phyloP scores from a whole-genome alignment of 2,329 filamentous ascomycete species.

The Fusarium sp. region DNA sequence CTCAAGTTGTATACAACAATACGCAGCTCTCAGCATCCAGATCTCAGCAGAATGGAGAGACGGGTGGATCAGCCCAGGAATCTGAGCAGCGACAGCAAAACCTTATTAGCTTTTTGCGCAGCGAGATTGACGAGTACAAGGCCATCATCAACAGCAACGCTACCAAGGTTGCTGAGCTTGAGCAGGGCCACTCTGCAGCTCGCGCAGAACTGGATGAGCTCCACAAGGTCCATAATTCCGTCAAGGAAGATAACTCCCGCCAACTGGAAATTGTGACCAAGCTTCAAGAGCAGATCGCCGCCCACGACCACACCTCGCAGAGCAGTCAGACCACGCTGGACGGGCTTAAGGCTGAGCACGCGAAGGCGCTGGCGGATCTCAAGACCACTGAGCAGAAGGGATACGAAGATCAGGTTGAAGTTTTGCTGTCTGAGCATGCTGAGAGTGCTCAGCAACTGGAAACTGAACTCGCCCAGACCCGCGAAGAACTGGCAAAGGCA shows the following conservation, averaged over 20 bases:
- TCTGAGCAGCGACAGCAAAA: constrained; percentile 68
- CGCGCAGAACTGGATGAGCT: constrained; percentile 77
- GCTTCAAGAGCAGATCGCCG: constrained; percentile 70
- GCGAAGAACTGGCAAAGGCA: constrained; percentile 74
- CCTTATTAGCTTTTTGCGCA: constrained; percentile 72
- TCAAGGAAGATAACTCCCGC: constrained; percentile 58
- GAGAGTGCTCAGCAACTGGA: constrained; percentile 69
- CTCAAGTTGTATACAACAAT: constrained; percentile 66
- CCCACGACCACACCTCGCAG: constrained; percentile 71
- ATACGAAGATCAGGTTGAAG: constrained; percentile 68
- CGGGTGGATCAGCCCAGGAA: constrained; percentile 60
- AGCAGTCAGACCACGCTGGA: constrained; percentile 65
- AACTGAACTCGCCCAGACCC: constrained; percentile 73
- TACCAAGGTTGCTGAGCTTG: constrained; percentile 78
- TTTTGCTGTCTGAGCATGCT: constrained; percentile 72
- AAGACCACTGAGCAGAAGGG: constrained; percentile 65
- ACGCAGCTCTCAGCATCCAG: constrained; percentile 62
- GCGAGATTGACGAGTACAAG: constrained; percentile 86
- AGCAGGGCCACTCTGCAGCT: constrained; percentile 76
- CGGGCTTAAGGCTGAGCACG: constrained; percentile 64
- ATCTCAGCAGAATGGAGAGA: constrained; percentile 55
- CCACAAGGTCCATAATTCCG: constrained; percentile 69
- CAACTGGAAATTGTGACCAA: constrained; percentile 64
- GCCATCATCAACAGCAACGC: constrained; percentile 76
- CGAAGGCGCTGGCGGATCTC: constrained; percentile 64